Percentiles rank a stretch among this genome's conserved stretches.
Evolutionary conservation across 2,329 filamentous ascomycete species (phyloP).

Genomic region (Monosporascus sp.): DNA sequence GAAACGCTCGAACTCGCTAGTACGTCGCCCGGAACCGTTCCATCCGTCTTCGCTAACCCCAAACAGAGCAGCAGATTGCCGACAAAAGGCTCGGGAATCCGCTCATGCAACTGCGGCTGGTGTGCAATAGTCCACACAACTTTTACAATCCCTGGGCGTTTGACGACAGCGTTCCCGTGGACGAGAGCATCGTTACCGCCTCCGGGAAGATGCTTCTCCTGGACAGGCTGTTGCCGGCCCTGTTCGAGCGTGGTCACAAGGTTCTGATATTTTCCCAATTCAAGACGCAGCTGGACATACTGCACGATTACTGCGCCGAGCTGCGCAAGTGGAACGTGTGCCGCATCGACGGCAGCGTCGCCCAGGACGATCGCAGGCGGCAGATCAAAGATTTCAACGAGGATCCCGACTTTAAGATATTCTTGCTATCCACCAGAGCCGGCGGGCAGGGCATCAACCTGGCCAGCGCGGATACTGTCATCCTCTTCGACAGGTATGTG

Average conservation of each 20-base stretch:
- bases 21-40: slow-evolving; percentile 34
- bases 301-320: slow-evolving; percentile 79
- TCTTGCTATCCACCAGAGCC: slow-evolving; percentile 83
- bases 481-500: slow-evolving; percentile 69
- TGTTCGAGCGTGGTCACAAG: slow-evolving; percentile 76
- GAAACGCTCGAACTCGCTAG: slow-evolving; percentile 73
- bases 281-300: slow-evolving; percentile 85
- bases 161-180: slow-evolving; percentile 54
- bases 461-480: slow-evolving; percentile 84
- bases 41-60: slow-evolving; percentile 23
- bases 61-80: slow-evolving; percentile 71
- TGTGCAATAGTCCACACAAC: slow-evolving; percentile 91
- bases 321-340: slow-evolving; percentile 77
- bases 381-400: slow-evolving; percentile 73
- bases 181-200: slow-evolving; percentile 77
- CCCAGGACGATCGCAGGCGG: slow-evolving; percentile 64
- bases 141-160: slow-evolving; percentile 88
- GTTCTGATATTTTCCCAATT: slow-evolving; percentile 97
- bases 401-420: slow-evolving; percentile 63
- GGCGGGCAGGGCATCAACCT: slow-evolving; percentile 96
- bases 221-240: slow-evolving; percentile 72
- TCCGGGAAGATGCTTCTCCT: slow-evolving; percentile 96
- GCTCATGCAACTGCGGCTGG: slow-evolving; percentile 83
- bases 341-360: slow-evolving; percentile 84
- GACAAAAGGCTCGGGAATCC: slow-evolving; percentile 92